These are phyloP conservation scores for Malassezia psittaci DNA, from an alignment of 1,284 basidiomycete species.

Conservation along the genomic window DNA sequence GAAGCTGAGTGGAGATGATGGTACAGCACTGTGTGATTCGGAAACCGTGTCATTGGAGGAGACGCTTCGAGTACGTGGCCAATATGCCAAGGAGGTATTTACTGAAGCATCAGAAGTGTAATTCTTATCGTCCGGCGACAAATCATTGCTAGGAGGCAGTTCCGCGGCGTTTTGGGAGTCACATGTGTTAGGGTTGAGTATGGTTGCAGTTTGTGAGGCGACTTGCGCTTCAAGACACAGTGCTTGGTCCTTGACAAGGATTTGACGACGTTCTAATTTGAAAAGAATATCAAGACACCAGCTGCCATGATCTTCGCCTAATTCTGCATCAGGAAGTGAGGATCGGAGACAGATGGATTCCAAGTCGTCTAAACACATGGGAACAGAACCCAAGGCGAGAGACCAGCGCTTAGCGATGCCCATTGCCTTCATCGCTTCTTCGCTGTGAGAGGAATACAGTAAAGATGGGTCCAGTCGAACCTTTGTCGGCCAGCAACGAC, in stretches of 20 bases:
- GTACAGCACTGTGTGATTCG: too few species aligned
- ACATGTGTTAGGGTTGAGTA: too few species aligned
- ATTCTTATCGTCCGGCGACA: neutral
- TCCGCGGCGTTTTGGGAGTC: too few species aligned
- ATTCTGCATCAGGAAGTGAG: constrained; percentile 11
- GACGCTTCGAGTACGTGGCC: too few species aligned
- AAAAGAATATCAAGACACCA: constrained; percentile 17
- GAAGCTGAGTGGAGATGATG: too few species aligned
- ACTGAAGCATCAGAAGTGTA: too few species aligned
- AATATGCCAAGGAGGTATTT: too few species aligned
- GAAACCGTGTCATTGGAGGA: too few species aligned
- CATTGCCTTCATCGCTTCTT: neutral
- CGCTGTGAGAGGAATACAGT: neutral
- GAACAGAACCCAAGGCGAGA: neutral
- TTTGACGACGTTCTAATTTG: constrained; percentile 4
- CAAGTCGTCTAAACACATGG: constrained; percentile 14
- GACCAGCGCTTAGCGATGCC: constrained; percentile 2
- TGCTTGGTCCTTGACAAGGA: constrained; percentile 6
- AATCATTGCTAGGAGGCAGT: neutral
- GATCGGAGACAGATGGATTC: constrained; percentile 7
- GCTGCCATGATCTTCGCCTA: constrained; percentile 13
- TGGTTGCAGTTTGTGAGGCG: too few species aligned
- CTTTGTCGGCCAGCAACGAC: constrained; percentile 9
- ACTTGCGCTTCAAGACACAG: constrained; percentile 4
- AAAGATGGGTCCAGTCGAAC: constrained; percentile 9